phyloP scores from a whole-genome alignment of 345 rosid species.

The Gossypium raimondii region DNA sequence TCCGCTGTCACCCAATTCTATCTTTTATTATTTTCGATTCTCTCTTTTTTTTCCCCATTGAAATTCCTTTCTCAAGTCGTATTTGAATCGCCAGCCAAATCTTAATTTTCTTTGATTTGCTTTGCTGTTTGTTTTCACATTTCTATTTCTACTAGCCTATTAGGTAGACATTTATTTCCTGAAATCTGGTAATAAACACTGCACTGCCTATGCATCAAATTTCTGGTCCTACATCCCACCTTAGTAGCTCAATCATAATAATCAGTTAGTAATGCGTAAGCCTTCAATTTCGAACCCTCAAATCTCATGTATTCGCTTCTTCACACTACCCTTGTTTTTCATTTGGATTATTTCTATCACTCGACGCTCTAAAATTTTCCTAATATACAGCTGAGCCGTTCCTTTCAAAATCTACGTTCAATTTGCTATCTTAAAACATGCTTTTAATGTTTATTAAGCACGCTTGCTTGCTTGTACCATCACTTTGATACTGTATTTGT shows the following conservation, averaged over 20 bases:
- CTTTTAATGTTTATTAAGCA: background rate
- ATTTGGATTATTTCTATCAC: background rate
- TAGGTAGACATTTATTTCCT: background rate
- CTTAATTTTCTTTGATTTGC: background rate
- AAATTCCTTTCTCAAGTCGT: background rate
- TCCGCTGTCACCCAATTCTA: too few relatives aligned
- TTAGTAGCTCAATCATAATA: too few relatives aligned
- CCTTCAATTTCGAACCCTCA: too few relatives aligned
- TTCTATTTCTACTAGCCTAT: background rate
- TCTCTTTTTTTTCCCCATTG: background rate
- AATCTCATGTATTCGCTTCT: too few relatives aligned
- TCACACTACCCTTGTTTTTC: background rate
- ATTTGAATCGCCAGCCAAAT: background rate
- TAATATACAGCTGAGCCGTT: background rate
- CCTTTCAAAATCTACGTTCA: background rate
- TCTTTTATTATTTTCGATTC: background rate
- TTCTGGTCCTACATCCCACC: background rate
- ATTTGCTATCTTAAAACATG: background rate
- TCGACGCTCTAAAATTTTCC: background rate
- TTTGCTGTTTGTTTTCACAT: background rate
- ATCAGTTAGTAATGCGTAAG: too few relatives aligned
- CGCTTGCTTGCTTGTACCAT: background rate
- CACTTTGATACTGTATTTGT: slow-evolving; percentile 7
- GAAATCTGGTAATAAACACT: slow-evolving; percentile 2
- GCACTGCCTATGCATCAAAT: background rate